A percentile compares a stretch with the other conserved stretches of the same genome.
Conservation (phyloP, 176 grass and related monocot species). For the Zea luxurians region DNA sequence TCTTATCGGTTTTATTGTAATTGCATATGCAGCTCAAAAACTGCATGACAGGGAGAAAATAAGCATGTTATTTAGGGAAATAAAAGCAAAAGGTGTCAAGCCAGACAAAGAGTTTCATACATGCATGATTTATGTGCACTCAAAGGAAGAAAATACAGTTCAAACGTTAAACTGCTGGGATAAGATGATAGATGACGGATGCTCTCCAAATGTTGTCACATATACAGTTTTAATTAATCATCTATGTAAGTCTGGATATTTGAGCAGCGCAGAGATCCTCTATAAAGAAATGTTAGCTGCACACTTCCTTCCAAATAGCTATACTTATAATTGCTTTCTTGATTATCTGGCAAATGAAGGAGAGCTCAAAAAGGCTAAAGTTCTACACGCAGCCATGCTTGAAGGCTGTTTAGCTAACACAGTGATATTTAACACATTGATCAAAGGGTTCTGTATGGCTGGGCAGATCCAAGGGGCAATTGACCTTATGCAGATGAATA, state of each 20-base stretch:
- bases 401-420: conserved; percentile 51
- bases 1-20: conserved; percentile 57
- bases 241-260: conserved; percentile 65
- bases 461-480: conserved; percentile 59
- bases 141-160: conserved; percentile 52
- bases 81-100: conserved; percentile 53
- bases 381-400: conserved; percentile 56
- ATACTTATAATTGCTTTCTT: conserved; percentile 71
- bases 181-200: conserved; percentile 51
- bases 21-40: conserved; percentile 53
- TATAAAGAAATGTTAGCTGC: conserved; percentile 63
- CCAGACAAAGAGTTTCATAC: conserved; percentile 69
- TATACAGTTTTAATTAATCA: conserved; percentile 63
- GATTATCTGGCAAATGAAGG: conserved; percentile 61
- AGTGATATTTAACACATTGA: conserved; percentile 67
- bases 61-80: conserved; percentile 46
- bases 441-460: conserved; percentile 65
- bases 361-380: conserved; percentile 54
- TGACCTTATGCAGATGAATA: conserved; percentile 43
- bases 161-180: conserved; percentile 55
- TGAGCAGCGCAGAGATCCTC: conserved; percentile 63
- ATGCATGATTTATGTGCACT: conserved; percentile 63
- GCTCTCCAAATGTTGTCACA: conserved; percentile 58
- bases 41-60: conserved; percentile 38
- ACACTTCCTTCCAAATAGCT: conserved; percentile 50